Percentiles rank a stretch among this genome's conserved stretches.
phyloP scores from a whole-genome alignment of 768 basidiomycete genomes.

The Pleurotus ostreatus region DNA sequence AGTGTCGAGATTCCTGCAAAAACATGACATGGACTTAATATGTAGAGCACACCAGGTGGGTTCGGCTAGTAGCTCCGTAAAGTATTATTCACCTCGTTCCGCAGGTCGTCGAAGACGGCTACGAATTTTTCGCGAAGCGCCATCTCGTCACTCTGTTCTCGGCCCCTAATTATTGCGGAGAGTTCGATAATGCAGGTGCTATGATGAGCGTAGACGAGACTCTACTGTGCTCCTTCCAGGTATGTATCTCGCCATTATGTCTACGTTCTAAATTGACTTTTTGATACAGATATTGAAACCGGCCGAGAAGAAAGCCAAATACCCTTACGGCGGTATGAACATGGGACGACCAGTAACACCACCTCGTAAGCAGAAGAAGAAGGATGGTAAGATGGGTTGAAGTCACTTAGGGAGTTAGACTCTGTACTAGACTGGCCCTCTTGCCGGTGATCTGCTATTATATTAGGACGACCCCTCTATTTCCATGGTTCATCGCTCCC shows the following conservation, averaged over 20 bases:
- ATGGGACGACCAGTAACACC: slow-evolving; percentile 89
- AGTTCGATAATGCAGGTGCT: slow-evolving; percentile 98
- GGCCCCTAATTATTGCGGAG: slow-evolving; percentile 91
- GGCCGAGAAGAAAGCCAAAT: slow-evolving; percentile 97
- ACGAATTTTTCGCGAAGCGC: slow-evolving; percentile 98
- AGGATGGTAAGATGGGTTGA: slow-evolving; percentile 68
- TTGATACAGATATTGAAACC: slow-evolving; percentile 86
- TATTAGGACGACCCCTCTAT: slow-evolving; percentile 2
- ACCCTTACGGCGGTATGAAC: slow-evolving; percentile 84
- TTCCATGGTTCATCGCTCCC: slow-evolving; percentile 3
- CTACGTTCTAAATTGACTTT: slow-evolving; percentile 1
- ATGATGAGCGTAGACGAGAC: slow-evolving; percentile 99
- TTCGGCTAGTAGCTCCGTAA: neutral
- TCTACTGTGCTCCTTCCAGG: slow-evolving; percentile 96
- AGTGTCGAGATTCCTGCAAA: slow-evolving; percentile 96
- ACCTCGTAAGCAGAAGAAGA: slow-evolving; percentile 97
- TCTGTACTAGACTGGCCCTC: neutral
- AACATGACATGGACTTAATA: slow-evolving; percentile 99
- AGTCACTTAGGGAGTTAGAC: neutral
- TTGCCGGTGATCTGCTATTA: neutral
- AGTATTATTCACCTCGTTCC: neutral
- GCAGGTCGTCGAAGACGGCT: slow-evolving; percentile 97
- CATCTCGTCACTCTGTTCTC: slow-evolving; percentile 97
- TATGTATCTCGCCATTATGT: slow-evolving; percentile 23
- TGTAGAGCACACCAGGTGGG: slow-evolving; percentile 94